phyloP scores from a whole-genome alignment of 2,329 filamentous ascomycete genomes.

The Dactylellina leptospora region DNA sequence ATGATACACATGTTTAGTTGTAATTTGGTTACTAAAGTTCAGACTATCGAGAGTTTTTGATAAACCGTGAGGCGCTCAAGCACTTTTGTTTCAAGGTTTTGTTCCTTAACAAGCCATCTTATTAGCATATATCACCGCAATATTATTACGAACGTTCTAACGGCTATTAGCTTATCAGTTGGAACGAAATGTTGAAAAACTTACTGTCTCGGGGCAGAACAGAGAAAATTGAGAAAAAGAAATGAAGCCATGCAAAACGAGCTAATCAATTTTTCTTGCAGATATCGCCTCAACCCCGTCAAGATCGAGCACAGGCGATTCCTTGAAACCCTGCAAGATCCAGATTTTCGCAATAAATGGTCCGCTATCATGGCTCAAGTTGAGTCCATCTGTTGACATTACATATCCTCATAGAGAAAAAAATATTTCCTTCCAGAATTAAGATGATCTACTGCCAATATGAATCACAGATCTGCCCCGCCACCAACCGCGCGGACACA shows the following conservation, averaged over 20 bases:
- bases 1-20: slow-evolving; percentile 19
- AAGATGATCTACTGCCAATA: slow-evolving; percentile 38
- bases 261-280: slow-evolving; percentile 29
- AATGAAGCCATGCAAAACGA: not conserved
- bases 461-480: slow-evolving; percentile 38
- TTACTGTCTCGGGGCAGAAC: slow-evolving; percentile 7
- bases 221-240: slow-evolving; percentile 4
- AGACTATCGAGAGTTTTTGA: slow-evolving; percentile 10
- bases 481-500: slow-evolving; percentile 46
- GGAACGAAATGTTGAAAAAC: not conserved
- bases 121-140: slow-evolving; percentile 30
- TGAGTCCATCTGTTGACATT: not conserved
- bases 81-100: slow-evolving; percentile 35
- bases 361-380: not conserved
- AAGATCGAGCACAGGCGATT: slow-evolving; percentile 37
- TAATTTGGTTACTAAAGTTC: slow-evolving; percentile 38
- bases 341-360: slow-evolving; percentile 33
- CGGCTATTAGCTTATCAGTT: slow-evolving; percentile 50
- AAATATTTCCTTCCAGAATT: slow-evolving; percentile 26
- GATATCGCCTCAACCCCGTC: slow-evolving; percentile 25
- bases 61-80: slow-evolving; percentile 34
- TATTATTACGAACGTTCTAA: slow-evolving; percentile 36
- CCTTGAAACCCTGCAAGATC: slow-evolving; percentile 48
- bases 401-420: not conserved
- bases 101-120: slow-evolving; percentile 49